Base-by-base conservation (phyloP, 192 early-diverging fungal genomes). In the Powellomyces hirtus region DNA sequence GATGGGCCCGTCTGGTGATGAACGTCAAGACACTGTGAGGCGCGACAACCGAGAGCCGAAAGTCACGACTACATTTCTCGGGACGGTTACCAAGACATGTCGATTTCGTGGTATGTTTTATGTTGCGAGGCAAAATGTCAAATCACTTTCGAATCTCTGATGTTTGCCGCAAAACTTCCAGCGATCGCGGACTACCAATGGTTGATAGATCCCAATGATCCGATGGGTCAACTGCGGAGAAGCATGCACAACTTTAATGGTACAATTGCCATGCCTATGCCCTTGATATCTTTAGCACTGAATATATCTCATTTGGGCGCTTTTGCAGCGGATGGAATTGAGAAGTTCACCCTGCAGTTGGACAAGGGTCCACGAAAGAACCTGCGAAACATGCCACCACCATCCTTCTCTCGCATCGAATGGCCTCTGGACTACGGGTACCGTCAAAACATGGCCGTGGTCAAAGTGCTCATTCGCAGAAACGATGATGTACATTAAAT, bases 181-280 rank as follows among this genome's bases (percentile, higher is more conserved):
- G 88, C 71, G 16, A 66, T 89, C 53, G 83, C 86, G 0, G 89
- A 90, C 66, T 89, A 71, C 66, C 89, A 90, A 62, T 79, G 73
- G 40, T 4, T 81, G 13, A 70, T 80, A n/a, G 72, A 82, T 38
- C 69, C 74, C 24, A 63, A 66, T 1, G 77, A 86, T 44, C 76
- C 79, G 4, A 70, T 86, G 33, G 46, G 55, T n/a, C 46, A 80
- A 53, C 66, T 89, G 29, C 68, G 72, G 34, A 58, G 80, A 35
- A 65, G 71, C 31, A 45, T 89, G 20, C 40, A 74, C n/a, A 64
- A 20, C 14, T 36, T 75, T 0, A 18, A 59, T 51, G 36, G 56
- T 71, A 51, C 46, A n/a, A 16, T 14, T n/a, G n/a, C n/a, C n/a
- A n/a, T n/a, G n/a, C n/a, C n/a, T n/a, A n/a, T n/a, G n/a, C n/a